These are phyloP conservation scores for Plasmodium chabaudi DNA, from an alignment of 169 alveolate genomes.

Conservation along the genomic window DNA sequence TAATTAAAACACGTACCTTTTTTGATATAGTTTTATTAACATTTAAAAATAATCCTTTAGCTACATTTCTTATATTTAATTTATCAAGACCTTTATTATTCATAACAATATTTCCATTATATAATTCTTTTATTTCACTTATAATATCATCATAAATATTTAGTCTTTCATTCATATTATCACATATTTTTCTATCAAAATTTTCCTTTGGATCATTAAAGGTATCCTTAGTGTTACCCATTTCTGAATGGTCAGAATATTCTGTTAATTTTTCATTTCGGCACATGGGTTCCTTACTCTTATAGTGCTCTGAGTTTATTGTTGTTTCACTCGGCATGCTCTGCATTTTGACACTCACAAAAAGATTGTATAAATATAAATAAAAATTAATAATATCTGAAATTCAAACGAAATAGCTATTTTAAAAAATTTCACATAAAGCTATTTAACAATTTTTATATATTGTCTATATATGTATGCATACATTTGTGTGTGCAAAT, in stretches of 20 bases:
- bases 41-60: conserved; percentile 23
- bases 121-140: conserved; percentile 67
- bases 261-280: conserved; percentile 45
- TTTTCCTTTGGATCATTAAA: conserved; percentile 20
- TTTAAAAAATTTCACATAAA: no score
- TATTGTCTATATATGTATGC: no score
- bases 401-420: no score
- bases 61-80: conserved; percentile 22
- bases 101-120: conserved; percentile 64
- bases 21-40: conserved; percentile 47
- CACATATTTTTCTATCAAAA: conserved; percentile 44
- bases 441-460: no score
- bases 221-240: conserved; percentile 25
- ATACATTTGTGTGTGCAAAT: no score
- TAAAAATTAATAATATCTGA: no score
- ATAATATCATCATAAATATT: conserved; percentile 51
- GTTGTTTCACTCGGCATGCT: conserved; percentile 66
- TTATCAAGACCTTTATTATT: conserved; percentile 57
- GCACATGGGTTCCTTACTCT: conserved; percentile 13
- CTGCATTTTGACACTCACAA: conserved; percentile 18
- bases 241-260: conserved; percentile 37
- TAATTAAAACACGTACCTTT: conserved; percentile 80
- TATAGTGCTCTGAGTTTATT: conserved; percentile 34
- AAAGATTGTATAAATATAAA: no score
- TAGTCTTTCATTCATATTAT: conserved; percentile 37